These are phyloP conservation scores for Pyrenophora graminea DNA, from an alignment of 2,329 filamentous ascomycete genomes.

Conservation along the genomic window DNA sequence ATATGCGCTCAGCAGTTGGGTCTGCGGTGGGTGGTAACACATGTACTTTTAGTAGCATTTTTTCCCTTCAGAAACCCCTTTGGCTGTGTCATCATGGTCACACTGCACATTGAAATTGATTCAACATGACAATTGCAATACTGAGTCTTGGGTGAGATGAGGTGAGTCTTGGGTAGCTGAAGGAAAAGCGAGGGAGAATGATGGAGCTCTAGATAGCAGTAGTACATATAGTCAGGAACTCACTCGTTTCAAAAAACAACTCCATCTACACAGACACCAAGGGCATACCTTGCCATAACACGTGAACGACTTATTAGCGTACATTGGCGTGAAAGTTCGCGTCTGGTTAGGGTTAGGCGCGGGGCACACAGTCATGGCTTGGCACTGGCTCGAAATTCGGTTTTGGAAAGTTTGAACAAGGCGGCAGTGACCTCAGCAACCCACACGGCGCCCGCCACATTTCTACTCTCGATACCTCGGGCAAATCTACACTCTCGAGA, in stretches of 20 bases:
- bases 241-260: too few species aligned
- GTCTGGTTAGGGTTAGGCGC: constrained; percentile 15
- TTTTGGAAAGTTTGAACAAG: constrained; percentile 18
- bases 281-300: too few species aligned
- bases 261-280: too few species aligned
- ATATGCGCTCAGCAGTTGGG: constrained; percentile 6
- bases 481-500: constrained; percentile 30
- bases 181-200: too few species aligned
- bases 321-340: constrained; percentile 5
- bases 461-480: constrained; percentile 25
- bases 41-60: constrained; percentile 44
- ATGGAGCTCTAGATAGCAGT: too few species aligned
- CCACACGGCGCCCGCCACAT: constrained; percentile 27
- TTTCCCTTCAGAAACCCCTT: constrained; percentile 24
- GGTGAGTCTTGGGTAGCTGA: background rate
- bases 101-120: background rate
- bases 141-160: background rate
- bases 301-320: background rate
- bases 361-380: constrained; percentile 23
- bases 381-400: constrained; percentile 27
- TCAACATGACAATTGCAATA: background rate
- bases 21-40: constrained; percentile 15
- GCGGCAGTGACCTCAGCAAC: constrained; percentile 20
- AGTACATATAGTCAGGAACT: too few species aligned
- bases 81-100: constrained; percentile 5